phyloP scores from a whole-genome alignment of 1,139 yeast species.

The Taiozyma onychis region DNA sequence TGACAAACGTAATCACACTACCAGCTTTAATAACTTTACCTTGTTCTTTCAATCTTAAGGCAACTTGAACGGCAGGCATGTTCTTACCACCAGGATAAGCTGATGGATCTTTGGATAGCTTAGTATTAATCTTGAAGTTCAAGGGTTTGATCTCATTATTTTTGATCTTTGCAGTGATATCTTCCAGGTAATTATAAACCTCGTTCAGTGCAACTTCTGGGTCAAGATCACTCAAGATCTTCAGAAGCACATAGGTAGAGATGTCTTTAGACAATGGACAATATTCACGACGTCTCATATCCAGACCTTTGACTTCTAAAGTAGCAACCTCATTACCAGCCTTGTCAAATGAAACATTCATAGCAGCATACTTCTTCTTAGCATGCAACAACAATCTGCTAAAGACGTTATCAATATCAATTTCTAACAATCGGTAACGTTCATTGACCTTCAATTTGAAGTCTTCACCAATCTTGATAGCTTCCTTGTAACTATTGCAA shows the following conservation, averaged over 20 bases:
- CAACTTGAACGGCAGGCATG: conserved; percentile 95
- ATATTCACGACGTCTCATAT: conserved; percentile 94
- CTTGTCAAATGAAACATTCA: conserved; percentile 50
- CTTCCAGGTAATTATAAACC: conserved; percentile 68
- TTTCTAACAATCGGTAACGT: conserved; percentile 79
- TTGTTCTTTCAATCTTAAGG: conserved; percentile 65
- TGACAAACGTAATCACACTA: conserved; percentile 82
- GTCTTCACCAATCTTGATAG: conserved; percentile 76
- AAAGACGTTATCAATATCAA: conserved; percentile 92
- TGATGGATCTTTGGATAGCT: conserved; percentile 67
- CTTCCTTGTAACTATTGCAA: conserved; percentile 61
- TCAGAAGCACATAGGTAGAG: conserved; percentile 68
- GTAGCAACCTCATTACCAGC: conserved; percentile 42
- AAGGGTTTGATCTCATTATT: conserved; percentile 56
- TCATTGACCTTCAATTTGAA: conserved; percentile 86
- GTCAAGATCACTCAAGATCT: conserved; percentile 67
- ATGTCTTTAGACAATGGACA: conserved; percentile 90
- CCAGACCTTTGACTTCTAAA: conserved; percentile 92
- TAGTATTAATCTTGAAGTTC: conserved; percentile 69
- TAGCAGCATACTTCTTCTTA: conserved; percentile 98
- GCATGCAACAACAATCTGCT: conserved; percentile 82
- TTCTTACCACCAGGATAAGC: conserved; percentile 72
- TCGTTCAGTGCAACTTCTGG: conserved; percentile 73
- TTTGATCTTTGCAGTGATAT: conserved; percentile 51
- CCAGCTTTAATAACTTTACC: conserved; percentile 89